Conservation (phyloP, 164 flowering plant species). For the Aristolochia contorta region DNA sequence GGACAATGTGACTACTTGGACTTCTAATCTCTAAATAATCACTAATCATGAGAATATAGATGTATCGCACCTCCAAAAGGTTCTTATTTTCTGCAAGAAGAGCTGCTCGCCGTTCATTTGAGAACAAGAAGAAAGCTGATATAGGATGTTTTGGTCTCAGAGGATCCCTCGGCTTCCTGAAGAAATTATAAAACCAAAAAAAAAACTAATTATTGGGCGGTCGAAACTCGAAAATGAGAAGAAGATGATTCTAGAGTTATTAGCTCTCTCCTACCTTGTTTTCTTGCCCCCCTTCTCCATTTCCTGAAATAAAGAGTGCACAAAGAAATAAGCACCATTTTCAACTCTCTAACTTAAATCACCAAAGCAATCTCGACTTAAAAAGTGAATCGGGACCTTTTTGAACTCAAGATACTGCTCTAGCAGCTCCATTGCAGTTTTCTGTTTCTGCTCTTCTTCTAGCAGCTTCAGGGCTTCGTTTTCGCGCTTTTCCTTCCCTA, state of each 20-base stretch:
- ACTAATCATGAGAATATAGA: not conserved
- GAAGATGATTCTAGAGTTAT: not conserved
- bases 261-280: slow-evolving; percentile 23
- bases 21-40: not conserved
- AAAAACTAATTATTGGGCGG: not conserved
- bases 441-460: slow-evolving; percentile 88
- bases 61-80: slow-evolving; percentile 42
- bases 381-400: slow-evolving; percentile 16
- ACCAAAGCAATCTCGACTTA: not conserved
- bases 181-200: not conserved
- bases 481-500: slow-evolving; percentile 80
- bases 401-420: slow-evolving; percentile 79
- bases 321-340: not conserved
- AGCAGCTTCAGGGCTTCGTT: slow-evolving; percentile 79
- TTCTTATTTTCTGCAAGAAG: slow-evolving; percentile 48
- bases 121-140: slow-evolving; percentile 66
- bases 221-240: not conserved
- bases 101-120: slow-evolving; percentile 53
- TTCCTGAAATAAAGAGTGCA: slow-evolving; percentile 17
- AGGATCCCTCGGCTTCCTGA: slow-evolving; percentile 80
- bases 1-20: not conserved
- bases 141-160: slow-evolving; percentile 74
- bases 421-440: slow-evolving; percentile 84
- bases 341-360: not conserved
- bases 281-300: slow-evolving; percentile 40